Evolutionary conservation across 805 yeast genomes (phyloP), one percentile per base, ranked within the genome.

Genomic region (Vanderwaltozyma tropicalis): DNA sequence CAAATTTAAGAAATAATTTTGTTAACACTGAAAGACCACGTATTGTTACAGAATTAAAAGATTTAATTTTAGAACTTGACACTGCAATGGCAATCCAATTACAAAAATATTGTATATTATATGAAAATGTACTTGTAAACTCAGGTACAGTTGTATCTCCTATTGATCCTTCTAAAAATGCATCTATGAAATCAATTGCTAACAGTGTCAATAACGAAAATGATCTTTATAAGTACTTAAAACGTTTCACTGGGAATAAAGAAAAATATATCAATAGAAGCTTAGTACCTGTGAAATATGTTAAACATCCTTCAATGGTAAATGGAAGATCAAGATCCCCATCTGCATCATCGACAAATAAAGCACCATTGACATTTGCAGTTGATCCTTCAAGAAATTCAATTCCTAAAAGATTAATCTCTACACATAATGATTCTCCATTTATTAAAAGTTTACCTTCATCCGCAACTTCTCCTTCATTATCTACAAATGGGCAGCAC

Each of bases 31-130:
- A 80, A 53, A 72, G 98, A 47, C 98, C 97, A 6, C 76, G 72
- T 40, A 72, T 74, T 29, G 76, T 85, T 7, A 72, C 74, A 42
- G 78, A 76, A 44, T 67, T 92, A 43, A 82, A 79, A 53, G 80
- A 82, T 53, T 66, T 86, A 43, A 78, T 87, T 40, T 65, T 88
- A 45, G 96, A 89, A 59, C 70, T 85, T 54, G 97, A 92, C 59
- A 76, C 84, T 35, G 96, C 96, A 10, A 66, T 89, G 68, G 75
- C 84, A 43, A 75, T 88, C 32, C 96, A 88, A 59, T 65, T 92
- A 40, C 88, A 84, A 50, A 86, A 87, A 54, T 89, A 80, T 58
- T 80, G 96, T 3, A 82, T 89, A 20, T 81, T 85, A 69, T 74
- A 78, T 38, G 97, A 89, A 62, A 83, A 84, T 14, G 69, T 83